Evolutionary conservation across 495 filamentous ascomycete species (phyloP), one percentile per base, ranked within the genome.

Genomic region (Cudoniella acicularis): DNA sequence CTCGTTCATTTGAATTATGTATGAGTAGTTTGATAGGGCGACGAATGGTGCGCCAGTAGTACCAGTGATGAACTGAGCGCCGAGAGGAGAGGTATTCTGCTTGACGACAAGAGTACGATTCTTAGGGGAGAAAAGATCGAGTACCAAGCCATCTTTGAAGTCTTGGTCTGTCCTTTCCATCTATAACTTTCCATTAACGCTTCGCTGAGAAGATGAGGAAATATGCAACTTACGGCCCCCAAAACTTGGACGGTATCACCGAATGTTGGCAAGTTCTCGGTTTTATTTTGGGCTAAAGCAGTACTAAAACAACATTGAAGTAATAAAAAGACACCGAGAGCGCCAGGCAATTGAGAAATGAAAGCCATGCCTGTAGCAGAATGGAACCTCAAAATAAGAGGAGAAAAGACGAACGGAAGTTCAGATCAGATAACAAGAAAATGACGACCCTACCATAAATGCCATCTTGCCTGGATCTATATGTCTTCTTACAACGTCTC

Each of bases 141-240:
- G 47, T 6, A 47, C 52, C 9, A 64, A 52, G 18, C 61, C 61
- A 41, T 64, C 61, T 49, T 60, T 52, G 49, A 64, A 60, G 22
- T 64, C 61, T 23, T 60, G 57, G 47, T 64, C 61, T 27, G 61
- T 64, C 40, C 61, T 46, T 26, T 57, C 52, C 61, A 64, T 64
- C 61, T 63, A 18, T 49, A 22, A 23, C 23, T 10, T 1, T 52
- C 56, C 16, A 62, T 36, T 21, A 22, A 22, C 3, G 3, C 21
- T 18, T 21, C n/a, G 17, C 1, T 18, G 41, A 23, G 17, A n/a
- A 9, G 18, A 22, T 6, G 20, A 17, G 2, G 23, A 10, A 17
- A 40, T 46, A 6, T 20, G 25, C 13, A 9, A 59, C 43, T 36
- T 52, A 63, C 61, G 13, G 40, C 23, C 2, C 61, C 61, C 1